Evolutionary conservation across 2,329 filamentous ascomycete species (phyloP).

Genomic region (Cytospora chrysosperma): DNA sequence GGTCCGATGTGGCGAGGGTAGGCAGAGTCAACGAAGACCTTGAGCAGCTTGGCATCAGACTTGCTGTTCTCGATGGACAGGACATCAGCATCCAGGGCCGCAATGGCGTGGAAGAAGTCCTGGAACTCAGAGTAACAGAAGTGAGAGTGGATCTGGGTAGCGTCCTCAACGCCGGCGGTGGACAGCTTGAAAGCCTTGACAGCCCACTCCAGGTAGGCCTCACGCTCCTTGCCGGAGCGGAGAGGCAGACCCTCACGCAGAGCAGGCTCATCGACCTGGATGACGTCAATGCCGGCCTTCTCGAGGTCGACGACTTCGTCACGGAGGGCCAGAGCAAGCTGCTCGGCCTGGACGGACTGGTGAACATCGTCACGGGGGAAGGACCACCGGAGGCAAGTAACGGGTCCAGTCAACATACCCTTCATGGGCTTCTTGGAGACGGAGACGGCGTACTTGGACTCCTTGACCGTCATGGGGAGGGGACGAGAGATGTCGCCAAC

Average conservation of each 20-base stretch:
- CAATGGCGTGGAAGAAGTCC: conserved; percentile 99
- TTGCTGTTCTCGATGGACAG: conserved; percentile 99
- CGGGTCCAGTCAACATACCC: conserved; percentile 99
- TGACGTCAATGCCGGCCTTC: conserved; percentile 93
- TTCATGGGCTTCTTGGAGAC: conserved; percentile 99
- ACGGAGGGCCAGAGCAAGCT: conserved; percentile 95
- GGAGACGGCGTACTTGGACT: conserved; percentile 97
- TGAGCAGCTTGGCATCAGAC: conserved; percentile 97
- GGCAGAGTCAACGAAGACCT: conserved; percentile 95
- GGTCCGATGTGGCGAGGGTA: conserved; percentile 98
- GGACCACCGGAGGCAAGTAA: conserved; percentile 98
- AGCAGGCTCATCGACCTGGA: conserved; percentile 98
- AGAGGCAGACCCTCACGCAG: conserved; percentile 99
- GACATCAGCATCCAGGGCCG: conserved; percentile 95
- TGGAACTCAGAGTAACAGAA: conserved; percentile 99
- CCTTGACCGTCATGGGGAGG: conserved; percentile 98
- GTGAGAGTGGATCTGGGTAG: conserved; percentile 99
- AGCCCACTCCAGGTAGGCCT: conserved; percentile 95
- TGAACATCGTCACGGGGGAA: conserved; percentile 99
- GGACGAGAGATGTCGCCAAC: conserved; percentile 98
- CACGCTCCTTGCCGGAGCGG: conserved; percentile 87
- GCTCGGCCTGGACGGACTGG: conserved; percentile 98
- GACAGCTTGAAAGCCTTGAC: conserved; percentile 97
- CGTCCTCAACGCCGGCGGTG: conserved; percentile 88
- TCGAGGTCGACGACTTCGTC: conserved; percentile 98